Evolutionary conservation across 1,284 basidiomycete genomes (phyloP).

Genomic region (Trichosporon sp.): DNA sequence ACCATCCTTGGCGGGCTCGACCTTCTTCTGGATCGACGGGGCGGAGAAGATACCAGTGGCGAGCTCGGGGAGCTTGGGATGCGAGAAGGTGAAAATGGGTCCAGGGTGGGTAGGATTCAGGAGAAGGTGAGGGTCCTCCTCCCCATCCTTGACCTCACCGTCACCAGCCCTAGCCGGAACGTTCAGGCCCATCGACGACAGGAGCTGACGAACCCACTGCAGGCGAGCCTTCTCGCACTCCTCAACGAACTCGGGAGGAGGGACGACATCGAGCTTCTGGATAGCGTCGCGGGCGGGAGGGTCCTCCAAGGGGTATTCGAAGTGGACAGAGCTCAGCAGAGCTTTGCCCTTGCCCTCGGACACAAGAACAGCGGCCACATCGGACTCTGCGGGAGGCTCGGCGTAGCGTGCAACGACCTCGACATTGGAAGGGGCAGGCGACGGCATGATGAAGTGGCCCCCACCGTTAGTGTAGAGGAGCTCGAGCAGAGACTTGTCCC

Average conservation of each 20-base stretch:
- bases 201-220: slow-evolving; percentile 49
- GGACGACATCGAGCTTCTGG: slow-evolving; percentile 38
- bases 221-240: slow-evolving; percentile 50
- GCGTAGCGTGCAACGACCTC: slow-evolving; percentile 57
- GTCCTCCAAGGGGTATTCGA: slow-evolving; percentile 65
- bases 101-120: slow-evolving; percentile 55
- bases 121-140: slow-evolving; percentile 47
- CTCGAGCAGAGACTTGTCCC: slow-evolving; percentile 40
- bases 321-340: slow-evolving; percentile 66
- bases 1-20: slow-evolving; percentile 40
- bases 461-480: slow-evolving; percentile 64
- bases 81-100: slow-evolving; percentile 52
- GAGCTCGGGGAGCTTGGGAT: slow-evolving; percentile 46
- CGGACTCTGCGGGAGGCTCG: slow-evolving; percentile 35
- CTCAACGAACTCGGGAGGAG: slow-evolving; percentile 41
- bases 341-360: slow-evolving; percentile 64
- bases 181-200: slow-evolving; percentile 45
- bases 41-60: slow-evolving; percentile 29
- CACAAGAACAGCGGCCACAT: slow-evolving; percentile 62
- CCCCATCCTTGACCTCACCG: slow-evolving; percentile 19
- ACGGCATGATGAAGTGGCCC: slow-evolving; percentile 59
- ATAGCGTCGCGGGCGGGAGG: slow-evolving; percentile 59
- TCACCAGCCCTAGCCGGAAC: slow-evolving; percentile 33
- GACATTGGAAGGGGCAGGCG: slow-evolving; percentile 43
- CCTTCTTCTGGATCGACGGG: slow-evolving; percentile 36